phyloP scores from a whole-genome alignment of 2,329 filamentous ascomycete genomes.

The Cercospora zeae-maydis region DNA sequence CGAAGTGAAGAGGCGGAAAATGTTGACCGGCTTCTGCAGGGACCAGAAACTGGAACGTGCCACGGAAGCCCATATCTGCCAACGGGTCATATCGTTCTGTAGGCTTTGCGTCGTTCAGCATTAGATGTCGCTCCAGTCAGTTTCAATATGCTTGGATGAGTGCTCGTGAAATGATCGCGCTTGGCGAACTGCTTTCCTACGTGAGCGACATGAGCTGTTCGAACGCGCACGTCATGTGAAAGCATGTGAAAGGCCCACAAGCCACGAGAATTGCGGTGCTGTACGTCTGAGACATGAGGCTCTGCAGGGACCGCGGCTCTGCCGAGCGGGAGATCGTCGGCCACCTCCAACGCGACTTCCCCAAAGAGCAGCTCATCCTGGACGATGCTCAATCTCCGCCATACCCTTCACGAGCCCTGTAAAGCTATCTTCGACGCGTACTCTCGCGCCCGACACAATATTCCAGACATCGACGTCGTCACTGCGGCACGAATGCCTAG shows the following conservation, averaged over 20 bases:
- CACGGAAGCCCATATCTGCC: background rate
- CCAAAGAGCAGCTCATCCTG: background rate
- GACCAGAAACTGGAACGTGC: background rate
- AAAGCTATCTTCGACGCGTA: conserved; percentile 1
- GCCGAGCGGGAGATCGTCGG: conserved; percentile 4
- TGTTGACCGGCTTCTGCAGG: background rate
- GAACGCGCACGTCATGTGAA: background rate
- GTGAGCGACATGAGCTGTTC: background rate
- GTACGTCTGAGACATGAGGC: background rate
- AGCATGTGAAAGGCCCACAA: background rate
- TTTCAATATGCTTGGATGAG: background rate
- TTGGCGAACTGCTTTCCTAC: background rate
- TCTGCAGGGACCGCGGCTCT: background rate
- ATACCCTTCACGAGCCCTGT: background rate
- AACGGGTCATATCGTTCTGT: background rate
- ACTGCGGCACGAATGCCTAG: background rate
- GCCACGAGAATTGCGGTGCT: background rate
- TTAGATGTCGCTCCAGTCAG: background rate
- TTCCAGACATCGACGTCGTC: background rate
- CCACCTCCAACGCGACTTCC: background rate
- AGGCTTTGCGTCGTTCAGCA: background rate
- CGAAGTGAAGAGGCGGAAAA: conserved; percentile 17
- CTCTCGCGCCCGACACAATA: background rate
- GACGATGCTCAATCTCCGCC: conserved; percentile 3
- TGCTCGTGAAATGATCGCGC: background rate